A percentile compares a stretch with the other conserved stretches of the same genome.
These are phyloP conservation scores for Avena atlantica DNA, from an alignment of 176 grass and related monocot genomes.

Conservation along the genomic window DNA sequence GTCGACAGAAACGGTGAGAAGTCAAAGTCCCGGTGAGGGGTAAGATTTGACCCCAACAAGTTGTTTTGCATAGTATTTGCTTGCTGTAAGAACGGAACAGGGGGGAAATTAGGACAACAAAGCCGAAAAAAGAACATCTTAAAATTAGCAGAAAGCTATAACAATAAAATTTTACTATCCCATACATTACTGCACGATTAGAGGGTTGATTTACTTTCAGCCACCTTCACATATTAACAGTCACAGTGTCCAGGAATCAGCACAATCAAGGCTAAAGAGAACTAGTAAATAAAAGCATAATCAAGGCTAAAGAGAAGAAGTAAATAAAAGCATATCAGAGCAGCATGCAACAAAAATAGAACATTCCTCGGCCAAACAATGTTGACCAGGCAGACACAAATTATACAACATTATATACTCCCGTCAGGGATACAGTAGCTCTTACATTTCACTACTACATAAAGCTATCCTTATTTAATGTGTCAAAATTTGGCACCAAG, in stretches of 20 bases:
- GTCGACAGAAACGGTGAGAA: conserved; percentile 69
- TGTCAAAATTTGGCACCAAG: background rate
- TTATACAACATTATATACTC: background rate
- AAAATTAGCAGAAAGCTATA: conserved; percentile 1
- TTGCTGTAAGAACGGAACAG: conserved; percentile 67
- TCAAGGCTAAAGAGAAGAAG: conserved; percentile 15
- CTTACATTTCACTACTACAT: background rate
- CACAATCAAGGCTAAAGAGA: background rate
- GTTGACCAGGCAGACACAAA: conserved; percentile 19
- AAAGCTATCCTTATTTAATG: background rate
- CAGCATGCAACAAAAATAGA: conserved; percentile 8
- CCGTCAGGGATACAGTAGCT: background rate
- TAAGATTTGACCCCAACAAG: conserved; percentile 67
- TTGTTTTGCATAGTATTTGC: conserved; percentile 71
- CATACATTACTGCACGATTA: background rate
- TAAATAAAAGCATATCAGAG: conserved; percentile 25
- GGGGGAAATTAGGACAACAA: conserved; percentile 42
- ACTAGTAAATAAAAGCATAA: conserved; percentile 15
- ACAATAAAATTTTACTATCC: background rate
- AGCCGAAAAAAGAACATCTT: background rate
- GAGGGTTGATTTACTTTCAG: conserved; percentile 10
- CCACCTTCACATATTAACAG: conserved; percentile 10
- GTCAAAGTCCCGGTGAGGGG: conserved; percentile 81
- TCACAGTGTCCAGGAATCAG: background rate
- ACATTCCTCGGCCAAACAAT: conserved; percentile 10